Evolutionary conservation across 495 filamentous ascomycete genomes (phyloP).

Genomic region (Cudoniella acicularis): DNA sequence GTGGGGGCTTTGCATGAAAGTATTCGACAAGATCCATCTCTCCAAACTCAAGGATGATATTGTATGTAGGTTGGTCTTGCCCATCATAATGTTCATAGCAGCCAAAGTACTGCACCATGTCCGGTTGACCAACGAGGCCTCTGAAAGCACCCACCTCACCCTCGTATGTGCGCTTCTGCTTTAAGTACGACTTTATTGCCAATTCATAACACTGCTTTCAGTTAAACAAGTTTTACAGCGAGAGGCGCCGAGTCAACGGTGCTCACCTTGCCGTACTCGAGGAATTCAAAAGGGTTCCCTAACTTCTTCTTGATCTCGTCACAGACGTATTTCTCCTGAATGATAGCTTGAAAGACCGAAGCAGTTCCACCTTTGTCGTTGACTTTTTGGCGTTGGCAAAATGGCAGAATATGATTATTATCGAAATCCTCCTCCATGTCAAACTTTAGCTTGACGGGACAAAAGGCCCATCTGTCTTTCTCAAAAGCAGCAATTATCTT

Average conservation of each 20-base stretch:
- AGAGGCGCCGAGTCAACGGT: not conserved
- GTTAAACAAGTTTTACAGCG: not conserved
- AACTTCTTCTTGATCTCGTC: not conserved
- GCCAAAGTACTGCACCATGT: not conserved
- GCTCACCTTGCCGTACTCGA: not conserved
- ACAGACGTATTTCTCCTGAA: conserved; percentile 30
- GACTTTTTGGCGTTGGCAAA: conserved; percentile 24
- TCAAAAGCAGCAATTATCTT: not conserved
- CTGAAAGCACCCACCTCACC: not conserved
- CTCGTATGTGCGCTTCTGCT: not conserved
- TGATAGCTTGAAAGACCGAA: conserved; percentile 26
- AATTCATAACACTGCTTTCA: not conserved
- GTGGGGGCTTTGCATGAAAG: not conserved
- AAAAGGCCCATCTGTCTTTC: not conserved
- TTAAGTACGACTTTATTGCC: not conserved
- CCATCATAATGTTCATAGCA: not conserved
- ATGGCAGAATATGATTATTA: conserved; percentile 10
- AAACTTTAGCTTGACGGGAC: not conserved
- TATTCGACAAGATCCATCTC: not conserved
- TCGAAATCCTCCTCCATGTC: not conserved
- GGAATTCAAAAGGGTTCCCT: not conserved
- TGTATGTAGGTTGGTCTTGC: not conserved
- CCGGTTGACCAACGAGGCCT: not conserved
- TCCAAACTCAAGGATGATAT: not conserved
- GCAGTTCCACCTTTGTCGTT: conserved; percentile 32